A percentile compares a stretch with the other conserved stretches of the same genome.
Conservation (phyloP, 208 protist genomes). For the Trypanosoma grayi region DNA sequence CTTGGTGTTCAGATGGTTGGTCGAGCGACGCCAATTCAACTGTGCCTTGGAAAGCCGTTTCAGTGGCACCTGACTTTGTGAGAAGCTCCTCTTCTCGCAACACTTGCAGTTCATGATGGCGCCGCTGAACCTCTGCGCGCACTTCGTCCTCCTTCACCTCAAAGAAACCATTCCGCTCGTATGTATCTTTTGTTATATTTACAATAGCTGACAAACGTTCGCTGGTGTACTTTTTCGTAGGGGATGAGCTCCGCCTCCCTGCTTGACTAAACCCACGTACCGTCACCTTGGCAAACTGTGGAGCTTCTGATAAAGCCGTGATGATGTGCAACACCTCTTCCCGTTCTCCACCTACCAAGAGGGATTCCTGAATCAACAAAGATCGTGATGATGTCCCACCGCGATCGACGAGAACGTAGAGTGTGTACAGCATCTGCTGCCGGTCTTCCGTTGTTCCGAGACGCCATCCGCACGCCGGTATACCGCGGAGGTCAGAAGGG, state of each 20-base stretch:
- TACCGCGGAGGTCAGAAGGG: conserved; percentile 29
- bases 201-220: conserved; percentile 43
- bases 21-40: conserved; percentile 74
- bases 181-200: conserved; percentile 50
- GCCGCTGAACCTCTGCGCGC: not conserved
- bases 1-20: conserved; percentile 25
- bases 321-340: conserved; percentile 75
- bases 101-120: not conserved
- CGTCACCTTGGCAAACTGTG: conserved; percentile 53
- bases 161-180: conserved; percentile 43
- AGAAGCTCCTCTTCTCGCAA: conserved; percentile 1
- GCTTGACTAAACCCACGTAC: conserved; percentile 31
- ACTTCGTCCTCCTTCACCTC: conserved; percentile 52
- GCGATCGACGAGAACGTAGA: conserved; percentile 50
- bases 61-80: conserved; percentile 11
- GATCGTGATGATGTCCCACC: conserved; percentile 21
- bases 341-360: conserved; percentile 33
- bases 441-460: conserved; percentile 60
- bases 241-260: not conserved
- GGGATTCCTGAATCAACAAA: conserved; percentile 48
- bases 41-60: conserved; percentile 48
- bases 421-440: conserved; percentile 57
- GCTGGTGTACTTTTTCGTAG: conserved; percentile 8
- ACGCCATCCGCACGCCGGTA: conserved; percentile 72
- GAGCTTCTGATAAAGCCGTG: conserved; percentile 31